Percentiles rank a stretch among this genome's conserved stretches.
Evolutionary conservation across 192 early-diverging fungal genomes (phyloP).

Genomic region (Tieghemiomyces parasiticus): DNA sequence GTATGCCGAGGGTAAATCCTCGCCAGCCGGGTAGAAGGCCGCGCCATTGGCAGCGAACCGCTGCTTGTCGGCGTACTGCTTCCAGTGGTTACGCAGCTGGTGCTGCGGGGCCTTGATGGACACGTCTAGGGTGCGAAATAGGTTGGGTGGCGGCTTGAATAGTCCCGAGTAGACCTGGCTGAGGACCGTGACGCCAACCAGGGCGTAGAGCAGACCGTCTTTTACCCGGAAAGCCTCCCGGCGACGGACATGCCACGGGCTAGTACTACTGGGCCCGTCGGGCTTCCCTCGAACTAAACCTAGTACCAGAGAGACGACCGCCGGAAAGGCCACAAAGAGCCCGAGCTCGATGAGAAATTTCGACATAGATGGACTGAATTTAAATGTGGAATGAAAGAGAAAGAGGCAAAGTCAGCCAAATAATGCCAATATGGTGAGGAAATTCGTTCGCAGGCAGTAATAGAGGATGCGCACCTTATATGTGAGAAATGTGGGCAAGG

Average conservation of each 20-base stretch:
- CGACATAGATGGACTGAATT: too few species aligned
- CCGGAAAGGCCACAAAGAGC: too few species aligned
- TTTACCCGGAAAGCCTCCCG: neutral
- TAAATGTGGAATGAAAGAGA: too few species aligned
- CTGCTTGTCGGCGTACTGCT: neutral
- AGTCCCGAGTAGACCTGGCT: slow-evolving; percentile 1
- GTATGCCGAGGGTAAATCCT: neutral
- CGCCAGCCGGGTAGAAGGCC: slow-evolving; percentile 7
- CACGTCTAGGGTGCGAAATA: slow-evolving; percentile 10
- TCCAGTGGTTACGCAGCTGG: slow-evolving; percentile 1
- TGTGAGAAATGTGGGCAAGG: too few species aligned
- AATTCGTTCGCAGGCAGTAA: too few species aligned
- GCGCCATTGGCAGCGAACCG: neutral
- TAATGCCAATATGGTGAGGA: too few species aligned
- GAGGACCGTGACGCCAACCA: neutral
- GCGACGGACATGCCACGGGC: neutral
- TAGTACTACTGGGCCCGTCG: too few species aligned
- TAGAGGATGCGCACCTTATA: too few species aligned
- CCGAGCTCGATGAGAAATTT: too few species aligned
- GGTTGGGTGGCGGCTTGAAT: slow-evolving; percentile 5
- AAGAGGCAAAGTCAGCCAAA: too few species aligned
- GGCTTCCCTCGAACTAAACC: too few species aligned
- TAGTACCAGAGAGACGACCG: too few species aligned
- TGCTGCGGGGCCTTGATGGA: slow-evolving; percentile 4
- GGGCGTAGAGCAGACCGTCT: neutral